Evolutionary conservation across 2,329 filamentous ascomycete genomes (phyloP).

Genomic region (Aspergillus niger): DNA sequence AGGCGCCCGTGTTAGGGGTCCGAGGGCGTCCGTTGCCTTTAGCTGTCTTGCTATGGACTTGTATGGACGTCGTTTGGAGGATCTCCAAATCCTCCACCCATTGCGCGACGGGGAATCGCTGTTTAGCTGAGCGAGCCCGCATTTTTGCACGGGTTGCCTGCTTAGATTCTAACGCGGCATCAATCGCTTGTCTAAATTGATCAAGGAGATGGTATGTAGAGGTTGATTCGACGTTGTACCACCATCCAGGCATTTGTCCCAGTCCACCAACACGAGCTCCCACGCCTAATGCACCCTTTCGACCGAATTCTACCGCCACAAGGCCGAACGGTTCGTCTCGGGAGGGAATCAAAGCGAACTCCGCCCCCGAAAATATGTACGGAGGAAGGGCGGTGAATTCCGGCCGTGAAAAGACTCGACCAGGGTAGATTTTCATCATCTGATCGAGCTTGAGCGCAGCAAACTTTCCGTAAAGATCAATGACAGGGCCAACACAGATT

Average conservation of each 20-base stretch:
- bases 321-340: constrained; percentile 69
- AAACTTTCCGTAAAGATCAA: constrained; percentile 68
- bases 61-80: constrained; percentile 61
- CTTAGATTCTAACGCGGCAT: constrained; percentile 60
- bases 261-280: constrained; percentile 66
- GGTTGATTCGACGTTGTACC: constrained; percentile 67
- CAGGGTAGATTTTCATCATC: constrained; percentile 66
- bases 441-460: constrained; percentile 64
- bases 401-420: constrained; percentile 66
- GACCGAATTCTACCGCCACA: constrained; percentile 67
- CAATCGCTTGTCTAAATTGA: constrained; percentile 65
- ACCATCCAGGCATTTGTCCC: constrained; percentile 72
- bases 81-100: constrained; percentile 66
- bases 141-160: constrained; percentile 59
- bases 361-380: constrained; percentile 66
- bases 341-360: constrained; percentile 67
- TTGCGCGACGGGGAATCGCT: constrained; percentile 66
- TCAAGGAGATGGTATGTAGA: constrained; percentile 63
- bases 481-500: constrained; percentile 64
- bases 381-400: constrained; percentile 66
- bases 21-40: constrained; percentile 32
- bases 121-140: constrained; percentile 64
- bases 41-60: constrained; percentile 51
- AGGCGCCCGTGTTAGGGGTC: constrained; percentile 42
- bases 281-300: constrained; percentile 67